These are phyloP conservation scores for Telfairia occidentalis DNA, from an alignment of 331 rosid species.

Conservation along the genomic window DNA sequence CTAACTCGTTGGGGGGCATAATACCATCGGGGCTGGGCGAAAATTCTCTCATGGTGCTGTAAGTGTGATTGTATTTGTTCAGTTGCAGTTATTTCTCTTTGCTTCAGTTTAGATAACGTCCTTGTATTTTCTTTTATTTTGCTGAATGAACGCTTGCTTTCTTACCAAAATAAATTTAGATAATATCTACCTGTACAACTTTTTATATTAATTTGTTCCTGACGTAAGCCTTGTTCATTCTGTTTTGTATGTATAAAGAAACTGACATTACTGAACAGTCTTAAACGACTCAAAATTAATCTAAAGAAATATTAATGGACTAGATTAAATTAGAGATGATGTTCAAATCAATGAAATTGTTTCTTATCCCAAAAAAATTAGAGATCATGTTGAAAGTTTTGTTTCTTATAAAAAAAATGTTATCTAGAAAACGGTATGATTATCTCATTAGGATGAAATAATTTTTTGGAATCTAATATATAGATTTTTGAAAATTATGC, in stretches of 20 bases:
- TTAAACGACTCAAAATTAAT: not conserved
- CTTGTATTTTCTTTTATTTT: no score
- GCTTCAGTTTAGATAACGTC: not conserved
- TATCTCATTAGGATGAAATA: not conserved
- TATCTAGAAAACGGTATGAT: not conserved
- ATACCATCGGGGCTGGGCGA: constrained; percentile 65
- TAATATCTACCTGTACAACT: not conserved
- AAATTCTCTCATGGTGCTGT: constrained; percentile 54
- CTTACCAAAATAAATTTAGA: no score
- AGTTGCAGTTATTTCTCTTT: not conserved
- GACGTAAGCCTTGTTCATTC: not conserved
- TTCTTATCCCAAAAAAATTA: no score
- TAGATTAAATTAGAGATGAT: not conserved
- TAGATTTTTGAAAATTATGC: not conserved
- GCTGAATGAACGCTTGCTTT: no score
- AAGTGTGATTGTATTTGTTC: constrained; percentile 28
- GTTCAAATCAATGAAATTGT: no score
- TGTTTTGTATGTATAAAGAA: not conserved
- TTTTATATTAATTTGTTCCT: not conserved
- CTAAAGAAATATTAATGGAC: not conserved
- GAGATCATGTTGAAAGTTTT: no score
- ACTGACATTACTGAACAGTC: not conserved
- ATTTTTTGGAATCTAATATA: not conserved
- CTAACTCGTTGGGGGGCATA: constrained; percentile 58
- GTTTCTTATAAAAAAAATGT: no score